Conservation (phyloP, 1,284 basidiomycete species). For the Sanghuangporus sanghuang region DNA sequence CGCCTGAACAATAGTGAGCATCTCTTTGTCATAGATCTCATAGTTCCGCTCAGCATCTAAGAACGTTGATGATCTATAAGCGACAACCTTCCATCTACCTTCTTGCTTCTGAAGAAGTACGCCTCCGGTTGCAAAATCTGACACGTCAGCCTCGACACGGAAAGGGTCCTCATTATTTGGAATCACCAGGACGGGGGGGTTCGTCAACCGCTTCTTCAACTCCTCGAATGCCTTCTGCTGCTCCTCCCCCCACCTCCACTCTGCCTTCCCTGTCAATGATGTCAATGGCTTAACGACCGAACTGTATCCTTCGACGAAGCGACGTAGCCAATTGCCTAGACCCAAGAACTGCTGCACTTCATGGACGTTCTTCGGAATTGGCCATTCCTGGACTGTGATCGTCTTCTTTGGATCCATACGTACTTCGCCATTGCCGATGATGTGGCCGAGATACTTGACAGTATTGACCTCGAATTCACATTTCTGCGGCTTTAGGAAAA, state of each 20-base stretch:
- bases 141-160: slow-evolving; percentile 2
- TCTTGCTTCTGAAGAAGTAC: slow-evolving; percentile 2
- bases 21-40: slow-evolving; percentile 42
- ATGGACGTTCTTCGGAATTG: too few species aligned
- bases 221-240: neutral
- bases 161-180: too few species aligned
- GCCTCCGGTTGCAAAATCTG: slow-evolving; percentile 3
- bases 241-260: neutral
- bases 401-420: too few species aligned
- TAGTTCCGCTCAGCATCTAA: slow-evolving; percentile 35
- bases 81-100: slow-evolving; percentile 25
- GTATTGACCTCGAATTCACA: too few species aligned
- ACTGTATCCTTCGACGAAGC: neutral
- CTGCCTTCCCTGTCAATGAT: neutral
- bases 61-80: slow-evolving; percentile 28
- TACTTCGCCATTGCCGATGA: too few species aligned
- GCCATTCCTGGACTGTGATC: too few species aligned
- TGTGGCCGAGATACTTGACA: too few species aligned
- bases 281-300: neutral
- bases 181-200: neutral
- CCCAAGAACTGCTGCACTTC: neutral
- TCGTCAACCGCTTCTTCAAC: neutral
- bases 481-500: too few species aligned
- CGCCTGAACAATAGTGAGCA: slow-evolving; percentile 34
- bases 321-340: neutral